Conservation (phyloP, 805 yeast species). For the Nematodospora valgi region DNA sequence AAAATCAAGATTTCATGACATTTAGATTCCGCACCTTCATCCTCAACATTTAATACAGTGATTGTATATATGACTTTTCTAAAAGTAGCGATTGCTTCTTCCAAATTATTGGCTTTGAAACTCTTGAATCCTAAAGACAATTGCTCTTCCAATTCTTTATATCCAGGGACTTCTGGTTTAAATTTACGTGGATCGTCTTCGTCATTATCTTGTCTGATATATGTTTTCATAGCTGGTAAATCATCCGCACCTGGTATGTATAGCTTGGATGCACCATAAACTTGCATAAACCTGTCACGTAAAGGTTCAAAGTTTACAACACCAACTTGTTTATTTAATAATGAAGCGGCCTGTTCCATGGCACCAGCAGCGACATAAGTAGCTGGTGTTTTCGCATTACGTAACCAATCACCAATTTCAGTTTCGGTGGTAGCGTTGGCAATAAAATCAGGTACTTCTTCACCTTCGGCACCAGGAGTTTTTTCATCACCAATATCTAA, state of each 20-base stretch:
- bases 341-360: conserved; percentile 92
- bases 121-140: conserved; percentile 73
- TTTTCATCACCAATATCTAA: conserved; percentile 53
- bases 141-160: conserved; percentile 57
- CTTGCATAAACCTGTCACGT: conserved; percentile 75
- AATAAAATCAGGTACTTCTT: conserved; percentile 11
- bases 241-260: conserved; percentile 73
- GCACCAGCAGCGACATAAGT: conserved; percentile 95
- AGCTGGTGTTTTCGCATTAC: conserved; percentile 86
- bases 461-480: conserved; percentile 4
- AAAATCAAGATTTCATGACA: conserved; percentile 67
- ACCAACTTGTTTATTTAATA: conserved; percentile 87
- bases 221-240: conserved; percentile 65
- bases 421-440: conserved; percentile 38
- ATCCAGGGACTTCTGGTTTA: conserved; percentile 72
- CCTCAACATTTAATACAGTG: conserved; percentile 65
- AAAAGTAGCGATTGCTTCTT: conserved; percentile 76
- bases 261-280: conserved; percentile 76
- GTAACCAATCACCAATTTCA: conserved; percentile 78
- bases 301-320: conserved; percentile 84
- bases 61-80: conserved; percentile 75
- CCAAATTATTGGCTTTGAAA: conserved; percentile 81
- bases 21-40: conserved; percentile 72
- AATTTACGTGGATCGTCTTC: conserved; percentile 49
- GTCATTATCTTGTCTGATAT: conserved; percentile 60